A percentile compares a stretch with the other conserved stretches of the same genome.
Conservation (phyloP, 345 rosid genomes). For the Bruguiera sexangula region DNA sequence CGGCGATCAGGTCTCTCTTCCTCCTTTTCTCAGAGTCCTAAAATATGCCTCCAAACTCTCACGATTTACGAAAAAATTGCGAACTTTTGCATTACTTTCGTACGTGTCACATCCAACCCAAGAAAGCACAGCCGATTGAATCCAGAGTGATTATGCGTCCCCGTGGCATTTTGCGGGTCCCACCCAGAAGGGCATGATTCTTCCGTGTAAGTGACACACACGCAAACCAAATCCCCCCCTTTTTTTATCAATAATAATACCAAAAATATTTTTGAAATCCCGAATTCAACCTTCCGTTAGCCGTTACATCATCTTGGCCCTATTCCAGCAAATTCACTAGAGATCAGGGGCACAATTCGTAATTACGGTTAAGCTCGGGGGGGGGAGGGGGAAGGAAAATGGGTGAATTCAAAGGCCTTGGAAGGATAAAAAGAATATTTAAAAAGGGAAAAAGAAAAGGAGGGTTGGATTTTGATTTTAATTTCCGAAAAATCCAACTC, state of each 20-base stretch:
- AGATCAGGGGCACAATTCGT: neutral
- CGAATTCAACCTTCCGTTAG: neutral
- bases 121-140: neutral
- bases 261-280: neutral
- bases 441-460: neutral
- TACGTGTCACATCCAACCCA: constrained; percentile 7
- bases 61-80: too few relatives aligned
- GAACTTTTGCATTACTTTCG: too few relatives aligned
- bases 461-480: too few relatives aligned
- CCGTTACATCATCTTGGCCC: neutral
- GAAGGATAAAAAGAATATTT: constrained; percentile 7
- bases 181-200: constrained; percentile 9
- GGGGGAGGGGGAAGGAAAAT: neutral
- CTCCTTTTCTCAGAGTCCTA: too few relatives aligned
- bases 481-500: too few relatives aligned
- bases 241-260: neutral
- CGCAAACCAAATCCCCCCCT: neutral
- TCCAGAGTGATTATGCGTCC: neutral
- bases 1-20: too few relatives aligned
- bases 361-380: neutral
- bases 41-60: too few relatives aligned
- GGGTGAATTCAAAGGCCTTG: neutral
- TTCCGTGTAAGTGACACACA: constrained; percentile 17
- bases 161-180: constrained; percentile 5
- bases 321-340: neutral